Evolutionary conservation across 768 basidiomycete species (phyloP), one percentile per base, ranked within the genome.

Genomic region (Chlorophyllum brunneum): DNA sequence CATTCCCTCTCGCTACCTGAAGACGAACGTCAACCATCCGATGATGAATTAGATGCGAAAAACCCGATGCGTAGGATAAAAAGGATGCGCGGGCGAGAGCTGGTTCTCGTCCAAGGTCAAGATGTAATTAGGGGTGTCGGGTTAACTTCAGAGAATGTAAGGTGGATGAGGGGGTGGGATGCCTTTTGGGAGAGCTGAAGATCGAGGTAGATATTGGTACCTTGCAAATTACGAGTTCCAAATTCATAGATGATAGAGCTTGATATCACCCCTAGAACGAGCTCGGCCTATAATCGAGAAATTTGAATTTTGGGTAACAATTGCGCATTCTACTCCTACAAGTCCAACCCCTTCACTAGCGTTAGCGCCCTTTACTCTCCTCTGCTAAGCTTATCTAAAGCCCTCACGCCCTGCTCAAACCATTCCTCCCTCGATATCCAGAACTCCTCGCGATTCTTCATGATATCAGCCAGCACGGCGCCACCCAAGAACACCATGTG

Each of bases 401-500:
- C 76, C 36, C 80, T 74, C 15, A 77, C 68, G 27, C 95, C 95
- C 68, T 95, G 86, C 70, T 98, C 95, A 57, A 86, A 85, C 93
- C 94, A 98, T 68, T 98, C 94, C 59, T 92, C 91, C 56, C 88
- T 78, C 48, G 92, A 78, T 65, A 98, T 87, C 95, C 95, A 97
- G 75, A 98, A 99, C 63, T 92, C 90, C 64, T 90, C 82, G 8
- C 92, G 82, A 64, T 75, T 79, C 74, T 95, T 95, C 97, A 98
- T 98, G 71, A 98, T 98, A 69, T 98, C 95, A 2, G 94, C 95
- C 26, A 99, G 75, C 4, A 98, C 95, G n/a, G 93, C 95, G 41
- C 97, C 97, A 22, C 97, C 97, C 6, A 98, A 81, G 85, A 98
- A 98, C 31, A 98, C 95, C 95, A 97, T 97, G 70, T 98, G 95